Evolutionary conservation across 495 filamentous ascomycete genomes (phyloP), one percentile per base, ranked within the genome.

Genomic region (Daldinia childiae): DNA sequence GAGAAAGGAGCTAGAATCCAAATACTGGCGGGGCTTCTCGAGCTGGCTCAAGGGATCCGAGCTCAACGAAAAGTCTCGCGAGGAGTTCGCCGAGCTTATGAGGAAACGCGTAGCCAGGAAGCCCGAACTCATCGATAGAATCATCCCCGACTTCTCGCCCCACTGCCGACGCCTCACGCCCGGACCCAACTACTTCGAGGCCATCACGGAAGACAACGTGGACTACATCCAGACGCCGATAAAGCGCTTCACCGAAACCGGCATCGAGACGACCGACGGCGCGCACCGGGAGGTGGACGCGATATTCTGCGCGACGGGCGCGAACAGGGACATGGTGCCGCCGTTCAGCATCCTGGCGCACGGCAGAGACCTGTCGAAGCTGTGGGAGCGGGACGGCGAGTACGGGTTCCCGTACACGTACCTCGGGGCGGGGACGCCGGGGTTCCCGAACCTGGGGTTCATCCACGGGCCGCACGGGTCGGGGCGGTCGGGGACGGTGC

Each of bases 121-220:
- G 62, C 85, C 87, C 2, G 85, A 87, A 30, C 79, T 91, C 21
- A 72, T 81, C 21, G 79, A 85, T 8, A 79, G 82, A 34, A 83
- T 90, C 51, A 80, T 88, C 34, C 90, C 91, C 0, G 86, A 89
- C 63, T 93, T 90, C 74, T 83, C 85, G 0, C 88, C 89, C 4
- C 86, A 88, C 74, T 93, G 90, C 71, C 86, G 90, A 52, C 88
- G 91, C 14, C 81, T 92, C 0, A 93, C 91, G 0, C 90, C 90
- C 0, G 91, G 90, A 0, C 88, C 88, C 6, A 90, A 89, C 0
- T 93, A 93, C 74, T 85, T 93, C 17, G 90, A 93, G 69, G 86
- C 90, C 14, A 77, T 93, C 51, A 79, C 84, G 1, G 82, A 90
- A 74, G 81, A 85, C 19, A 92, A 93, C 64, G 88, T 90, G 29